phyloP scores from a whole-genome alignment of 2,329 filamentous ascomycete genomes.

The Juglanconis oblonga region DNA sequence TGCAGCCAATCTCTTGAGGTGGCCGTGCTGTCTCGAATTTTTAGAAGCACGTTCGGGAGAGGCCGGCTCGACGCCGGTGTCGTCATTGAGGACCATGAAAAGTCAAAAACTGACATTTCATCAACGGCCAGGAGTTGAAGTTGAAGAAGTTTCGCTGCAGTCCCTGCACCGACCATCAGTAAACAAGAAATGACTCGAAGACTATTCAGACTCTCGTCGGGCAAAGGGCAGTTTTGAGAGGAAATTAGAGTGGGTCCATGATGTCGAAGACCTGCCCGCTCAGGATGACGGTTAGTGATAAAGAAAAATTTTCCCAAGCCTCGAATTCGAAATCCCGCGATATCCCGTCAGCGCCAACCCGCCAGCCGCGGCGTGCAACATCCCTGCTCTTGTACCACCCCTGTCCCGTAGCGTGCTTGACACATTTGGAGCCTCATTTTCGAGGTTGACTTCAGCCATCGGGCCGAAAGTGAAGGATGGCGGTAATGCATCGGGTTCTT shows the following conservation, averaged over 20 bases:
- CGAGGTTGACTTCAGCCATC: conserved; percentile 2
- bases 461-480: too few relatives aligned
- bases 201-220: too few relatives aligned
- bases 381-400: background rate
- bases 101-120: background rate
- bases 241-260: conserved; percentile 3
- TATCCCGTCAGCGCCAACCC: conserved; percentile 9
- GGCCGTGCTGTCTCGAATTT: background rate
- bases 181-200: too few relatives aligned
- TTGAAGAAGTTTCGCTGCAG: too few relatives aligned
- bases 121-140: too few relatives aligned
- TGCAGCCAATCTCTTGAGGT: background rate
- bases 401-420: background rate
- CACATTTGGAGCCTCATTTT: conserved; percentile 12
- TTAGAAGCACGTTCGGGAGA: background rate
- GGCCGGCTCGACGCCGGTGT: background rate
- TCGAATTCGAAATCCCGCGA: conserved; percentile 10
- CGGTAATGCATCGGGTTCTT: too few relatives aligned
- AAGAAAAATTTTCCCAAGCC: conserved; percentile 7
- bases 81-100: background rate
- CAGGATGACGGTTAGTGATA: background rate
- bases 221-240: background rate
- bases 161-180: too few relatives aligned
- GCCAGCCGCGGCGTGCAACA: conserved; percentile 5
- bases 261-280: background rate